A percentile compares a stretch with the other conserved stretches of the same genome.
Conservation (phyloP, 108 stramenopile species). For the Nannochloropsis gaditana region DNA sequence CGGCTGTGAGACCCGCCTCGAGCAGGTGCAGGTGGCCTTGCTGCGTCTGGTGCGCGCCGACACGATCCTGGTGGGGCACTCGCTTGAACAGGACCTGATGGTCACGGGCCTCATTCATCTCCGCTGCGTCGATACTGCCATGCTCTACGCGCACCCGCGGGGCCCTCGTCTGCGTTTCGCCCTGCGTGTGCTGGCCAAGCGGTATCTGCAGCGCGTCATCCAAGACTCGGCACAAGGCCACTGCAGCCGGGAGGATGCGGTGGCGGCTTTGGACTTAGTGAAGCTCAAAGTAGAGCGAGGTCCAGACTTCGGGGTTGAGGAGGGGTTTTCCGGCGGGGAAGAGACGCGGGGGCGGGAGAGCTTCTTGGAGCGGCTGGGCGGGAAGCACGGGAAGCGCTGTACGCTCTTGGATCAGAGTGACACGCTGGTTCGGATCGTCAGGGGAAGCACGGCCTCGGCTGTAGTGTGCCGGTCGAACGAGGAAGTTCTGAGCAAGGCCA, state of each 20-base stretch:
- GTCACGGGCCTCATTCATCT: conserved; percentile 33
- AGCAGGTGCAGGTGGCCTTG: conserved; percentile 50
- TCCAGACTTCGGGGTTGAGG: conserved; percentile 44
- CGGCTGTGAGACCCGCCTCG: conserved; percentile 32
- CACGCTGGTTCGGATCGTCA: background rate
- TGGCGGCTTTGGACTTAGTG: conserved; percentile 46
- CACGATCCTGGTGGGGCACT: conserved; percentile 49
- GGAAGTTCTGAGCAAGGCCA: background rate
- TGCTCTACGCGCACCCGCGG: conserved; percentile 51
- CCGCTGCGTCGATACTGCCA: conserved; percentile 44
- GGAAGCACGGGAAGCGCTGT: background rate
- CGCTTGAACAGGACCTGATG: conserved; percentile 52
- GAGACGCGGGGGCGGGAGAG: background rate
- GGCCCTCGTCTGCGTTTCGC: conserved; percentile 33
- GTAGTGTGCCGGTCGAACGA: conserved; percentile 3
- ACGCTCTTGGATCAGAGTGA: background rate
- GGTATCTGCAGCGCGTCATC: conserved; percentile 42
- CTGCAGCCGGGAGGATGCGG: conserved; percentile 49
- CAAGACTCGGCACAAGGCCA: conserved; percentile 43
- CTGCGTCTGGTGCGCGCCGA: conserved; percentile 29
- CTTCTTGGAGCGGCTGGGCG: background rate
- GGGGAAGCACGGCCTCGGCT: background rate
- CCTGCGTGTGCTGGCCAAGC: conserved; percentile 39
- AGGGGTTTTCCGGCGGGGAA: background rate
- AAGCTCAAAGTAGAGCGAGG: conserved; percentile 47